Evolutionary conservation across 176 grass and related monocot species (phyloP).

Genomic region (Aegilops bicornis): DNA sequence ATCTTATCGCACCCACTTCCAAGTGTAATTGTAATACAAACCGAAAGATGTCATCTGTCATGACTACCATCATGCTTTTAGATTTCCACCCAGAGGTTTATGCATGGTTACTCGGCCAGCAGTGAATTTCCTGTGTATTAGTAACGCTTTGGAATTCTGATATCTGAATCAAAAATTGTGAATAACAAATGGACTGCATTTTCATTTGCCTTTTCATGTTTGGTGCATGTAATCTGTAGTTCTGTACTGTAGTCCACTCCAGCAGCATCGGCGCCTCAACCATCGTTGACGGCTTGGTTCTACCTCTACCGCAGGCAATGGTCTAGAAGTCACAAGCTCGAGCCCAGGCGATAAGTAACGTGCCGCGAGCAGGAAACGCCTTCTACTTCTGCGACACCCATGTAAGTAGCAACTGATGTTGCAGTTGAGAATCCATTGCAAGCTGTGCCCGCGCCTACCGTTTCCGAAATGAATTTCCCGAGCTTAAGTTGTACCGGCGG

Average conservation of each 20-base stretch:
- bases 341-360: conserved; percentile 22
- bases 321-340: conserved; percentile 62
- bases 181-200: background rate
- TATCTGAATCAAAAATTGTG: background rate
- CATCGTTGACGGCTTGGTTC: conserved; percentile 8
- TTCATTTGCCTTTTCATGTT: background rate
- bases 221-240: too few species aligned
- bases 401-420: conserved; percentile 22
- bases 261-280: background rate
- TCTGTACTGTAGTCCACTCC: background rate
- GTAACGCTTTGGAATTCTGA: background rate
- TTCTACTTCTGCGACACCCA: background rate
- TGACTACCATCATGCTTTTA: background rate
- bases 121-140: background rate
- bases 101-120: background rate
- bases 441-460: background rate
- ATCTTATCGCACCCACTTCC: too few species aligned
- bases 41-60: background rate
- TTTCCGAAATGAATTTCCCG: background rate
- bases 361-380: background rate
- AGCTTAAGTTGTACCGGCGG: background rate
- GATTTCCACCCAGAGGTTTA: background rate
- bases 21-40: background rate
- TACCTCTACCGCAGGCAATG: conserved; percentile 60
- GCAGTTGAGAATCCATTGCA: background rate